phyloP scores from a whole-genome alignment of 2,329 filamentous ascomycete species.

The Arthrobotrys sinensis region DNA sequence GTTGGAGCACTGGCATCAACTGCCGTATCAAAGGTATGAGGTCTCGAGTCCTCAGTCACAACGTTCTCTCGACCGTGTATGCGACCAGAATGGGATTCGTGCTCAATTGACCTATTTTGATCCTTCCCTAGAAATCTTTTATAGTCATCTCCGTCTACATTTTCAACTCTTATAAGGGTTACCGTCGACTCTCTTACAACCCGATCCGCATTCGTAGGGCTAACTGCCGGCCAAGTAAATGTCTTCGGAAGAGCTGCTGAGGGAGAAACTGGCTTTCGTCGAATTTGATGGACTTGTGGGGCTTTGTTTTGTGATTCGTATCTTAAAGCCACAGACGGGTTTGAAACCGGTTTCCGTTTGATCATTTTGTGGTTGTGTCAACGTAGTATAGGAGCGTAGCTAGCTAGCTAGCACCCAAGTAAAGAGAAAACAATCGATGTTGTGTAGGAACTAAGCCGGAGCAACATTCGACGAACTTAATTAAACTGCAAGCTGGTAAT shows the following conservation, averaged over 20 bases:
- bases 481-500: no score
- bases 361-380: not conserved
- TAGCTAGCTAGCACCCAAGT: not conserved
- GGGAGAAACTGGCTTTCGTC: conserved; percentile 15
- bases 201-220: no score
- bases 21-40: not conserved
- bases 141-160: conserved; percentile 9
- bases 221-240: not conserved
- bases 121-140: not conserved
- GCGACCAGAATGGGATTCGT: not conserved
- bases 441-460: no score
- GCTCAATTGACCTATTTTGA: not conserved
- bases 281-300: not conserved
- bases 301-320: not conserved
- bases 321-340: not conserved
- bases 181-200: not conserved
- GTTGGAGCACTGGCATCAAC: not conserved
- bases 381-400: not conserved
- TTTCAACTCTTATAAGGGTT: not conserved
- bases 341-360: conserved; percentile 13
- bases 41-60: not conserved
- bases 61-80: not conserved
- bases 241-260: not conserved
- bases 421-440: not conserved
- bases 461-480: no score